Base-by-base conservation (phyloP, 1,139 yeast species). In the Protomyces pachydermus region DNA sequence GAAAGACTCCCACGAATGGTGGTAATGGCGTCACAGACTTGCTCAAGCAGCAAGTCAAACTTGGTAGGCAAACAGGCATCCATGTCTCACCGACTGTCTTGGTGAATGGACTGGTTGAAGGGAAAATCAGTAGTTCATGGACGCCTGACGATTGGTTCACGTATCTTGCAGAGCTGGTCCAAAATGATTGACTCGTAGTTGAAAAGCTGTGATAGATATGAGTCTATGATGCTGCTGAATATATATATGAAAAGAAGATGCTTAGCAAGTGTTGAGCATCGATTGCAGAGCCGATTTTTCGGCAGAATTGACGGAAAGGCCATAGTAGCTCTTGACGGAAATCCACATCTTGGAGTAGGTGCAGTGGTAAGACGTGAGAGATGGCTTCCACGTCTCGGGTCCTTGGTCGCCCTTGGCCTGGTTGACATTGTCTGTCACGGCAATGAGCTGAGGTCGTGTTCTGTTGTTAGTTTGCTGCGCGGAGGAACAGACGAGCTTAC, bases 81-180 rank as follows among this genome's bases (percentile, higher is more conserved):
- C 96, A 90, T 72, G 85, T 87, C 34, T 87, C 95, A 1, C 97
- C 97, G n/a, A 85, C 95, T 1, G 86, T 88, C 16, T 76, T 82
- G 38, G 76, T 90, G 60, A 82, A 89, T 72, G 96, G 96, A 0
- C 81, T 87, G 60, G 79, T 75, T 20, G 79, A 77, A 34, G 54
- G 54, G 28, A 35, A 53, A 39, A 64, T 70, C 54, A 54, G 66
- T 32, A 70, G 72, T 3, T 58, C 66, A 5, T 70, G 70, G 70
- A 54, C 67, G 5, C 28, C 54, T 16, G 70, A 69, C 39, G 65
- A 70, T 25, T 70, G 71, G 71, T 32, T 48, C n/a, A 65, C 55
- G 52, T 66, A 45, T 46, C 42, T 61, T 34, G 28, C 45, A 10
- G 39, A 60, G 46, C 20, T 18, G 20, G 18, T 12, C 20, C 8